Percentiles rank a stretch among this genome's conserved stretches.
Conservation (phyloP, 805 yeast species). For the Debaryomyces tyrocola region DNA sequence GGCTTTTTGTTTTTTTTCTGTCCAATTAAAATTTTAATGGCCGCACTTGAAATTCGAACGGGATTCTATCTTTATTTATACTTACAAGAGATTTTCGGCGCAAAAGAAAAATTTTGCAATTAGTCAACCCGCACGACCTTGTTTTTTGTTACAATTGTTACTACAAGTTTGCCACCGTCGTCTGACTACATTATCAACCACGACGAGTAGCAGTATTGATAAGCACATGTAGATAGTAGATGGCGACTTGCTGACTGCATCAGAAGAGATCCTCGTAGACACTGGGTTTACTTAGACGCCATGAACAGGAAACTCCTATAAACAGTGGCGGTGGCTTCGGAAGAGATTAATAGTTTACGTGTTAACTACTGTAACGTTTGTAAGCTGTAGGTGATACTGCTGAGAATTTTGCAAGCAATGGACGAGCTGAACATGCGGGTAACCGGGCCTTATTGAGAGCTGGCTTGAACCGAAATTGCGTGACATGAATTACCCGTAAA, state of each 20-base stretch:
- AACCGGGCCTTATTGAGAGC: not conserved
- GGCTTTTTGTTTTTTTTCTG: conserved; percentile 1
- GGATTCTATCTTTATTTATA: conserved; percentile 3
- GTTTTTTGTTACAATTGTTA: not conserved
- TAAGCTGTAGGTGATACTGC: not conserved
- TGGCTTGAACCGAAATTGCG: not conserved
- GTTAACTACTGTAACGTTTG: not conserved
- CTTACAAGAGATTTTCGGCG: conserved; percentile 1
- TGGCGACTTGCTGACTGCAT: no score
- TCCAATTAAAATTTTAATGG: conserved; percentile 3
- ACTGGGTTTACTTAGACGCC: no score
- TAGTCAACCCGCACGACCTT: not conserved
- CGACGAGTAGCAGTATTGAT: no score
- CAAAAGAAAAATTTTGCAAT: not conserved
- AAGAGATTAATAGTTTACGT: not conserved
- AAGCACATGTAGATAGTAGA: no score
- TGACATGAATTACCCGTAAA: not conserved
- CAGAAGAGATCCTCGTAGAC: no score
- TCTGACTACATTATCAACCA: not conserved
- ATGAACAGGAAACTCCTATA: no score
- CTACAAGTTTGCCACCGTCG: not conserved
- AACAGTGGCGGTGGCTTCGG: no score
- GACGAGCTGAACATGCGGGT: not conserved
- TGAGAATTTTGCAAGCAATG: not conserved
- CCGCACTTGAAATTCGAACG: conserved; percentile 1